phyloP scores from a whole-genome alignment of 2,329 filamentous ascomycete species.

The Xylariaceae sp. region DNA sequence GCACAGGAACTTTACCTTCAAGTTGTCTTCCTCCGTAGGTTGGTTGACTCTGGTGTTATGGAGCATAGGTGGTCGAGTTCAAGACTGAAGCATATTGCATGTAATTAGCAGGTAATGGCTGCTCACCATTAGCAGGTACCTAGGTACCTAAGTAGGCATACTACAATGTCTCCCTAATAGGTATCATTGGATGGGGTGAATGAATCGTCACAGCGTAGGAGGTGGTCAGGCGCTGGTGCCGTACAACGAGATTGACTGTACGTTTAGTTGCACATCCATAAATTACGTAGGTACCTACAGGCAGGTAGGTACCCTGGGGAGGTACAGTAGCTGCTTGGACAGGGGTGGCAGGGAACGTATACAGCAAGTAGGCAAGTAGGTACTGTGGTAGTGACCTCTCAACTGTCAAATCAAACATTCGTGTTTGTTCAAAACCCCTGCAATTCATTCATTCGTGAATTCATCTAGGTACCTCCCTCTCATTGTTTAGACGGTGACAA shows the following conservation, averaged over 20 bases:
- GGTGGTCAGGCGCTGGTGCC: constrained; percentile 3
- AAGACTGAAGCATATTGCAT: too few relatives aligned
- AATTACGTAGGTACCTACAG: too few relatives aligned
- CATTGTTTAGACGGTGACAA: not conserved
- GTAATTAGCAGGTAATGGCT: too few relatives aligned
- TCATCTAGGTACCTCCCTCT: constrained; percentile 2
- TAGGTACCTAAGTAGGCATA: too few relatives aligned
- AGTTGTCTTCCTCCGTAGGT: too few relatives aligned
- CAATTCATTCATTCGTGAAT: constrained; percentile 5
- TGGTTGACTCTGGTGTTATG: too few relatives aligned
- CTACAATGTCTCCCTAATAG: too few relatives aligned
- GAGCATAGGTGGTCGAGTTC: too few relatives aligned
- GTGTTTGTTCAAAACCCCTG: constrained; percentile 12
- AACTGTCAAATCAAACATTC: constrained; percentile 6
- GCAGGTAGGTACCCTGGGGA: too few relatives aligned
- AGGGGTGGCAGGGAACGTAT: constrained; percentile 6
- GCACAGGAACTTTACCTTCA: too few relatives aligned
- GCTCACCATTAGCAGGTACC: too few relatives aligned
- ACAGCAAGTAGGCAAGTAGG: not conserved
- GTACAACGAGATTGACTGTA: constrained; percentile 7
- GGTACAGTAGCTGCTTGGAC: constrained; percentile 15
- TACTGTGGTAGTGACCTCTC: too few relatives aligned
- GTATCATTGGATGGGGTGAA: not conserved
- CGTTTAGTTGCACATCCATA: constrained; percentile 18
- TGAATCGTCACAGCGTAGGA: constrained; percentile 25